phyloP scores from a whole-genome alignment of 2,329 filamentous ascomycete species.

The Stagonosporopsis cucurbitacearum region DNA sequence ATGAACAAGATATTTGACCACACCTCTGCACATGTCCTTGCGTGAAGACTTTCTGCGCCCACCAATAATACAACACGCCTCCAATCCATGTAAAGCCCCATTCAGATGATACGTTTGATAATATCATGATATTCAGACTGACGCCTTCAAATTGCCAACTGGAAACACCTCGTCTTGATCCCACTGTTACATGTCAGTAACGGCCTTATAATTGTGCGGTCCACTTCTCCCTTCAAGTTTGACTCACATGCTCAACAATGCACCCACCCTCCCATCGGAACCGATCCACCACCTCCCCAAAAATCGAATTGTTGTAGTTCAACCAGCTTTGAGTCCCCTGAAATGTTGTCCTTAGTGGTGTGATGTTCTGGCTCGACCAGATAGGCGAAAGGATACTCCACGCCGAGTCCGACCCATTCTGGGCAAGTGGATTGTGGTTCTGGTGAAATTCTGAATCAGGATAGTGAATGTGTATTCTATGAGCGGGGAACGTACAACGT shows the following conservation, averaged over 20 bases:
- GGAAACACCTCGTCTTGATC: conserved; percentile 36
- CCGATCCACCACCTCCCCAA: conserved; percentile 38
- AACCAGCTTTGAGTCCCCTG: conserved; percentile 34
- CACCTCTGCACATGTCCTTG: no score
- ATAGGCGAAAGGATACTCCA: conserved; percentile 36
- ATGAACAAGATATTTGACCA: no score
- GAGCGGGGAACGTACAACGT: conserved; percentile 30
- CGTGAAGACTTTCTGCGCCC: no score
- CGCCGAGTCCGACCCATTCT: conserved; percentile 40
- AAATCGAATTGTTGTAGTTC: conserved; percentile 29
- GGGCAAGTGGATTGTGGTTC: conserved; percentile 40
- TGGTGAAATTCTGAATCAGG: conserved; percentile 2
- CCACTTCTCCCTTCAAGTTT: neutral
- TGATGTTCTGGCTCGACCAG: conserved; percentile 33
- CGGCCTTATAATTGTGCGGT: neutral
- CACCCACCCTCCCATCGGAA: conserved; percentile 42
- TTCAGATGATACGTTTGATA: no score
- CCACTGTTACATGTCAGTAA: conserved; percentile 24
- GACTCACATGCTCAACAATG: conserved; percentile 43
- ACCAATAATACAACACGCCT: no score
- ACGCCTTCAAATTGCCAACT: no score
- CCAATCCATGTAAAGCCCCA: no score
- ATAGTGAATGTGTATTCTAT: neutral
- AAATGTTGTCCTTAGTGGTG: conserved; percentile 31
- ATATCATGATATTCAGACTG: no score